Conservation (phyloP, 108 stramenopile genomes). For the Stephanodiscus triporus region DNA sequence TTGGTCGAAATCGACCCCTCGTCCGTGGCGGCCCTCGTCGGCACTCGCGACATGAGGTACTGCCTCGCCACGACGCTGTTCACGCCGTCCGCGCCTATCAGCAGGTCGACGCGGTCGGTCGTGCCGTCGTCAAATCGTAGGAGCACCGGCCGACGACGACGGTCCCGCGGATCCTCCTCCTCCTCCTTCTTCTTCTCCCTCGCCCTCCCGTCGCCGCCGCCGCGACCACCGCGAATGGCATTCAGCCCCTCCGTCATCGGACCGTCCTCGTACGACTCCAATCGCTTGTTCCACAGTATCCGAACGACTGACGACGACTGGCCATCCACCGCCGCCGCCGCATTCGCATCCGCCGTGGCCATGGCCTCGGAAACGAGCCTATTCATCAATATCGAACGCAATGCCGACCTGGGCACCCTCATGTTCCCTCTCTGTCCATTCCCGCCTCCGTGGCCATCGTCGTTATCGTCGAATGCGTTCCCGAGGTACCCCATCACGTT, state of each 20-base stretch:
- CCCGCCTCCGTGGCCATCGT: slow-evolving; percentile 22
- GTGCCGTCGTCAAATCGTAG: slow-evolving; percentile 58
- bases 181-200: background rate
- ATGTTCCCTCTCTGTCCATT: slow-evolving; percentile 85
- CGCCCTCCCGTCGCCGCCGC: background rate
- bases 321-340: background rate
- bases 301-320: background rate
- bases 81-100: slow-evolving; percentile 87
- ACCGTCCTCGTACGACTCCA: slow-evolving; percentile 39
- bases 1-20: background rate
- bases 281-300: slow-evolving; percentile 41
- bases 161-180: background rate
- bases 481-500: slow-evolving; percentile 79
- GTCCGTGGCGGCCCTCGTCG: background rate
- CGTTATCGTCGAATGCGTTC: slow-evolving; percentile 65
- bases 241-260: slow-evolving; percentile 35
- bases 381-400: slow-evolving; percentile 63
- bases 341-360: background rate
- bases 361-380: slow-evolving; percentile 15
- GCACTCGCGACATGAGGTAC: slow-evolving; percentile 34
- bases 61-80: slow-evolving; percentile 65
- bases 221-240: slow-evolving; percentile 42
- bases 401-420: slow-evolving; percentile 69
- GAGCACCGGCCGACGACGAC: slow-evolving; percentile 20
- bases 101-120: slow-evolving; percentile 61